phyloP scores from a whole-genome alignment of 1,284 basidiomycete species.

The Rhodofomes roseus region DNA sequence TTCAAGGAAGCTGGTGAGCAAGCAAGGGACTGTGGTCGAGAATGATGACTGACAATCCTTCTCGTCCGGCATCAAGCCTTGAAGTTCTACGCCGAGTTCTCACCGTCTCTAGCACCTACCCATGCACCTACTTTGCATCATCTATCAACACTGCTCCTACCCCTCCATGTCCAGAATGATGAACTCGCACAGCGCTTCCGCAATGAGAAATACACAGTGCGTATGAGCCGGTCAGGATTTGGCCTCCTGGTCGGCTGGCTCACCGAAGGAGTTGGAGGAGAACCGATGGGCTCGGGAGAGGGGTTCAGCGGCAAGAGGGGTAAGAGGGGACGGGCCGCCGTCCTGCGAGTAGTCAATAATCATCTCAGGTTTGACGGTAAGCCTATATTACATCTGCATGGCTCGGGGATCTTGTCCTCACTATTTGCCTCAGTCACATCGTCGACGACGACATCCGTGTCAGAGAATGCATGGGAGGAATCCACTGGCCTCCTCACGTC shows the following conservation, averaged over 20 bases:
- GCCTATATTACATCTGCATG: conserved; percentile 5
- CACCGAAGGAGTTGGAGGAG: conserved; percentile 87
- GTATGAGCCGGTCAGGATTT: conserved; percentile 91
- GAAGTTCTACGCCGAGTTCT: conserved; percentile 74
- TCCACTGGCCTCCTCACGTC: conserved; percentile 78
- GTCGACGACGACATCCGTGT: conserved; percentile 60
- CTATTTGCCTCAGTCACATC: conserved; percentile 65
- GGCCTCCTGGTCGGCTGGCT: conserved; percentile 94
- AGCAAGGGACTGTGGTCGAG: background rate
- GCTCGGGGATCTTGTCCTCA: conserved; percentile 20
- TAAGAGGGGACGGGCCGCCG: conserved; percentile 75
- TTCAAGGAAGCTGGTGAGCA: conserved; percentile 83
- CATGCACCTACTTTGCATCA: conserved; percentile 78
- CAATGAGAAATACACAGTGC: conserved; percentile 87
- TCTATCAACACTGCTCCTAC: conserved; percentile 79
- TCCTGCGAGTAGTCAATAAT: conserved; percentile 94
- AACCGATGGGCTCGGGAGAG: conserved; percentile 76
- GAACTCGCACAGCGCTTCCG: conserved; percentile 84
- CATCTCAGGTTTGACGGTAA: conserved; percentile 88
- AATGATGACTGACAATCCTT: background rate
- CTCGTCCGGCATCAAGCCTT: conserved; percentile 46
- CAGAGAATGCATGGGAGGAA: conserved; percentile 72
- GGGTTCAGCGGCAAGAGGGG: conserved; percentile 81
- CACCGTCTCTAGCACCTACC: conserved; percentile 62
- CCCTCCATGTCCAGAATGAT: conserved; percentile 84